A percentile compares a stretch with the other conserved stretches of the same genome.
Evolutionary conservation across 192 early-diverging fungal genomes (phyloP).

Genomic region (Entomortierella parvispora): DNA sequence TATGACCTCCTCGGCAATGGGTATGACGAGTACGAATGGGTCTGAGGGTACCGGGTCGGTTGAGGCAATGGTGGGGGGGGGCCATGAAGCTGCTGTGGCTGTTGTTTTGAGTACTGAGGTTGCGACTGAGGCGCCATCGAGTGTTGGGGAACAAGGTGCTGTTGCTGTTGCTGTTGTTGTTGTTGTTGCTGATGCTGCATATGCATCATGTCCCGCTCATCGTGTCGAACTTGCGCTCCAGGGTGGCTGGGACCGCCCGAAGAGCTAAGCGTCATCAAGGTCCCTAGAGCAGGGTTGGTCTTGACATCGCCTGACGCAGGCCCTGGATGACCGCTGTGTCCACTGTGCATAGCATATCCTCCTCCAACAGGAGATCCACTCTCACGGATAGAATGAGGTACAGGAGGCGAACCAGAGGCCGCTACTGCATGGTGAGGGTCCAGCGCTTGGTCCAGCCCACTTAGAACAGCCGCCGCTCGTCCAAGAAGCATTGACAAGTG

Average conservation of each 20-base stretch:
- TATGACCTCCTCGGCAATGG: conserved; percentile 38
- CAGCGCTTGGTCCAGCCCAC: conserved; percentile 62
- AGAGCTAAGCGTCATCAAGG: conserved; percentile 31
- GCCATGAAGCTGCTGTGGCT: conserved; percentile 15
- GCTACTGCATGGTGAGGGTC: conserved; percentile 37
- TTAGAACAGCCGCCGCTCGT: conserved; percentile 63
- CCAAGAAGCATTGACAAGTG: conserved; percentile 61
- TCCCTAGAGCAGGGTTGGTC: conserved; percentile 30
- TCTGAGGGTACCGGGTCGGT: conserved; percentile 15
- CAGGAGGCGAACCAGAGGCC: conserved; percentile 26
- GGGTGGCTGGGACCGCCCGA: conserved; percentile 18
- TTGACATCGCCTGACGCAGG: conserved; percentile 21
- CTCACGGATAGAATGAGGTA: conserved; percentile 22
- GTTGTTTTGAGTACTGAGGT: not conserved
- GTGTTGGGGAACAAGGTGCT: too few relatives aligned
- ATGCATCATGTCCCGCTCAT: conserved; percentile 23
- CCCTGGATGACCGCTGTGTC: not conserved
- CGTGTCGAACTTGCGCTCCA: conserved; percentile 6
- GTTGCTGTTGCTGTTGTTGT: conserved; percentile 8
- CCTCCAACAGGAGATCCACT: conserved; percentile 28
- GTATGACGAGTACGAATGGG: conserved; percentile 28
- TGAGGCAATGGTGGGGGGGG: conserved; percentile 1
- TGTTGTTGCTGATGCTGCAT: conserved; percentile 24
- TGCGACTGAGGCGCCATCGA: conserved; percentile 4
- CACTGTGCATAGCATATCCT: conserved; percentile 21